Percentiles rank a stretch among this genome's conserved stretches.
These are phyloP conservation scores for Polytolypa hystricis DNA, from an alignment of 2,329 filamentous ascomycete genomes.

Conservation along the genomic window DNA sequence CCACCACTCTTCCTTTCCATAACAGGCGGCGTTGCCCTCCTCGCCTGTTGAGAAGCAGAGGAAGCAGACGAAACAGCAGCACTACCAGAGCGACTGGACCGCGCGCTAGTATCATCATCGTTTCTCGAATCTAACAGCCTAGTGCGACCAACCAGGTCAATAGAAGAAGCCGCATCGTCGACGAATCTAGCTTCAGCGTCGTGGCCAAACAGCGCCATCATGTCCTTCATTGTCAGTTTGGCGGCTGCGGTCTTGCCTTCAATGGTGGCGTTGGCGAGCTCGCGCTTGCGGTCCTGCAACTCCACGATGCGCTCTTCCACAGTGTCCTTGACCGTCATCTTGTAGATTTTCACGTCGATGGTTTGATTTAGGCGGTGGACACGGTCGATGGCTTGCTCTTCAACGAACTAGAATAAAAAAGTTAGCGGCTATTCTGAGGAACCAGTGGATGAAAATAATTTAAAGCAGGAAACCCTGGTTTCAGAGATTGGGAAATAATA, in stretches of 20 bases:
- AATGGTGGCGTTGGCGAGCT: slow-evolving; percentile 82
- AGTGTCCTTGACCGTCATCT: slow-evolving; percentile 72
- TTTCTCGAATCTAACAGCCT: slow-evolving; percentile 19
- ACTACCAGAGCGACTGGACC: slow-evolving; percentile 8
- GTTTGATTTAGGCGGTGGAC: slow-evolving; percentile 98
- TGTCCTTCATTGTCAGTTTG: slow-evolving; percentile 87
- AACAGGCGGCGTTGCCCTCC: slow-evolving; percentile 13
- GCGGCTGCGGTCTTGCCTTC: slow-evolving; percentile 64
- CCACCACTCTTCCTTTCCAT: slow-evolving; percentile 11
- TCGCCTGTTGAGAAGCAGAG: slow-evolving; percentile 14
- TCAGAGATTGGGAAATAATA: not conserved
- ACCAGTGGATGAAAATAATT: slow-evolving; percentile 10
- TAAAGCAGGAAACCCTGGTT: too few species aligned
- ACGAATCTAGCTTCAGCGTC: slow-evolving; percentile 46
- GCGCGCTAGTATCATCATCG: slow-evolving; percentile 15
- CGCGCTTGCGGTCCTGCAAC: slow-evolving; percentile 85
- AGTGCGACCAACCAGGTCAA: slow-evolving; percentile 24
- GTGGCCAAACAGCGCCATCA: slow-evolving; percentile 76
- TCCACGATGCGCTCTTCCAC: slow-evolving; percentile 94
- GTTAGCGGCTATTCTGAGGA: slow-evolving; percentile 11
- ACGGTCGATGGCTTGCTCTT: slow-evolving; percentile 97
- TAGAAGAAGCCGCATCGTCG: slow-evolving; percentile 18
- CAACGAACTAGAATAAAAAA: slow-evolving; percentile 61
- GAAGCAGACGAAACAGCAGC: not conserved
- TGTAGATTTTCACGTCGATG: slow-evolving; percentile 88